These are phyloP conservation scores for Periconia sp. DNA, from an alignment of 2,329 filamentous ascomycete genomes.

Conservation along the genomic window DNA sequence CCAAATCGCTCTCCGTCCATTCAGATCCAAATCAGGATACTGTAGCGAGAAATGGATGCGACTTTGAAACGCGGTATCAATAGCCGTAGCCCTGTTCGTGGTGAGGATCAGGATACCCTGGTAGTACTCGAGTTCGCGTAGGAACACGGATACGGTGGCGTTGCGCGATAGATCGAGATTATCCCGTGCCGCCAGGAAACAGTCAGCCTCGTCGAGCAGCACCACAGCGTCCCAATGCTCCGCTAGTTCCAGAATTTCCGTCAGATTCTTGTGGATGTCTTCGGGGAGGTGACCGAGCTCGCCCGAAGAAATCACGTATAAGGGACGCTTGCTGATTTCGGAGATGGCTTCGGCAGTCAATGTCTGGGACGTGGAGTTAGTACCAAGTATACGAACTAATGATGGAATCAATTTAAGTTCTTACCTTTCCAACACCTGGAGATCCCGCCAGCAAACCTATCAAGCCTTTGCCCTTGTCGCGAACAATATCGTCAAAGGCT, in stretches of 20 bases:
- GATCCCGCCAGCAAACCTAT: too few species aligned
- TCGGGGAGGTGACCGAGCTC: conserved; percentile 48
- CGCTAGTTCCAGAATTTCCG: conserved; percentile 75
- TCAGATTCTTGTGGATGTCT: conserved; percentile 61
- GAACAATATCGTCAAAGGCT: too few species aligned
- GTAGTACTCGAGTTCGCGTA: conserved; percentile 83
- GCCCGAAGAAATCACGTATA: conserved; percentile 80
- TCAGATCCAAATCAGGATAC: conserved; percentile 43
- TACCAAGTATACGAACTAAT: too few species aligned
- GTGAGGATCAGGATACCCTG: conserved; percentile 86
- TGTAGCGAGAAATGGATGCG: conserved; percentile 49
- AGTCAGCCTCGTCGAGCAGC: conserved; percentile 73
- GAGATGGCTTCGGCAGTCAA: conserved; percentile 67
- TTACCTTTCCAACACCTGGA: too few species aligned
- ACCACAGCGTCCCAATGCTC: conserved; percentile 63
- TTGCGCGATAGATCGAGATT: conserved; percentile 80
- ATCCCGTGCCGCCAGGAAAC: conserved; percentile 57
- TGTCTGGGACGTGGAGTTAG: too few species aligned
- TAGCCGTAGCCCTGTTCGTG: conserved; percentile 65
- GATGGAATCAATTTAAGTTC: too few species aligned
- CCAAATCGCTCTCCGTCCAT: conserved; percentile 46
- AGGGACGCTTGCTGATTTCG: conserved; percentile 76
- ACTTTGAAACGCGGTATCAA: conserved; percentile 50
- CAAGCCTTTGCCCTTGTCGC: too few species aligned
- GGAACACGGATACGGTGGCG: conserved; percentile 80